A percentile compares a stretch with the other conserved stretches of the same genome.
Conservation (phyloP, 805 yeast genomes). For the Komagataella pastoris region DNA sequence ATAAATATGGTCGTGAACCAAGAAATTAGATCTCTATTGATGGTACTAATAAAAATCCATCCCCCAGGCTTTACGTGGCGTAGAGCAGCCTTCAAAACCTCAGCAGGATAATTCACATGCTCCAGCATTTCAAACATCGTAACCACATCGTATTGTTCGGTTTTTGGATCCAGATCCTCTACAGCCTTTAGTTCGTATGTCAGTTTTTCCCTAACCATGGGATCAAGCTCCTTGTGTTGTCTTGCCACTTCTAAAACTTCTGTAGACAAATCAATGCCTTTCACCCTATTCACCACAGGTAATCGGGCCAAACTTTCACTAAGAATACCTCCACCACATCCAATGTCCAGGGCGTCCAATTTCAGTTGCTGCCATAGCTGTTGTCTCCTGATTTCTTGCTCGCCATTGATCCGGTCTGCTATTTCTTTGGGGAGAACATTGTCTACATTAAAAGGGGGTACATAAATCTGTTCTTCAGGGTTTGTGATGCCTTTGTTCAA, state of each 20-base stretch:
- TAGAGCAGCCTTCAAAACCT: constrained; percentile 57
- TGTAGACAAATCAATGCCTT: constrained; percentile 75
- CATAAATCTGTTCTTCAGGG: constrained; percentile 36
- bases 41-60: constrained; percentile 77
- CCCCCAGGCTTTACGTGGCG: constrained; percentile 68
- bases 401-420: constrained; percentile 28
- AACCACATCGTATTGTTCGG: constrained; percentile 54
- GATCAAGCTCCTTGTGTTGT: constrained; percentile 55
- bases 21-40: constrained; percentile 74
- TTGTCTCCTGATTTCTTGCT: constrained; percentile 34
- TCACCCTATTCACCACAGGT: constrained; percentile 45
- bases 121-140: constrained; percentile 93
- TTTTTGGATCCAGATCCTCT: constrained; percentile 34
- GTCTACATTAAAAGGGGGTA: constrained; percentile 67
- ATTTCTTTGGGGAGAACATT: constrained; percentile 46
- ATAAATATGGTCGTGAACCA: constrained; percentile 88
- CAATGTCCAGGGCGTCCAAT: constrained; percentile 66
- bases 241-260: constrained; percentile 77
- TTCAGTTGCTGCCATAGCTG: constrained; percentile 20
- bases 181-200: constrained; percentile 47
- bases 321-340: constrained; percentile 97
- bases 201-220: constrained; percentile 40
- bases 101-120: constrained; percentile 80
- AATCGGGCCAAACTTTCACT: constrained; percentile 79
- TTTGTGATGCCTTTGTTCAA: constrained; percentile 25